Conservation (phyloP, 2,329 filamentous ascomycete species). For the Periconia sp. region DNA sequence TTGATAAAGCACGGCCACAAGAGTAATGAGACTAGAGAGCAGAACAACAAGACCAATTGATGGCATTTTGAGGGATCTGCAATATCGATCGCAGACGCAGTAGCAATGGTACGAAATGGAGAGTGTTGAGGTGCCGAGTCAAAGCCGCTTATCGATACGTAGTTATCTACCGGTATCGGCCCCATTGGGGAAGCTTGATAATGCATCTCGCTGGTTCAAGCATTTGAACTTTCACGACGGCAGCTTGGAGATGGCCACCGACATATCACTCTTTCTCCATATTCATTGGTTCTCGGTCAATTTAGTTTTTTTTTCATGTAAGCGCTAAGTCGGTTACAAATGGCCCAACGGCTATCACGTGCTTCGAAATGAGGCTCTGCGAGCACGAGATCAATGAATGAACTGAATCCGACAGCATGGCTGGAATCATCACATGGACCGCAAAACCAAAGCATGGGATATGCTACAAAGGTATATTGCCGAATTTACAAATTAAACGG, state of each 20-base stretch:
- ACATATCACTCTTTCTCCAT: too few relatives aligned
- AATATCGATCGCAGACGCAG: not conserved
- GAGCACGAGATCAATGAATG: too few relatives aligned
- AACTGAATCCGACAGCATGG: too few relatives aligned
- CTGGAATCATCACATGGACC: too few relatives aligned
- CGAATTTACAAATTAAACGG: not conserved
- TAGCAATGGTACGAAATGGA: not conserved
- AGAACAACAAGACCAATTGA: slow-evolving; percentile 21
- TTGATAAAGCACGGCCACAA: slow-evolving; percentile 33
- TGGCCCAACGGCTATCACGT: too few relatives aligned
- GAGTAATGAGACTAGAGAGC: slow-evolving; percentile 25
- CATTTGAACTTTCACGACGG: too few relatives aligned
- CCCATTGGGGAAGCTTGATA: slow-evolving; percentile 9
- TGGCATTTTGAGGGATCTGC: slow-evolving; percentile 18
- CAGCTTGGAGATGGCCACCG: too few relatives aligned
- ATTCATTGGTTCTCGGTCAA: too few relatives aligned
- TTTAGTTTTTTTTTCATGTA: too few relatives aligned
- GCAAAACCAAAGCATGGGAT: too few relatives aligned
- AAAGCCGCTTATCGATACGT: slow-evolving; percentile 11
- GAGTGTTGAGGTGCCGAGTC: not conserved
- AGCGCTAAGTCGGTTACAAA: too few relatives aligned
- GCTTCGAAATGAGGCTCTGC: too few relatives aligned
- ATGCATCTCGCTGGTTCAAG: not conserved
- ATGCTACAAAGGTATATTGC: not conserved
- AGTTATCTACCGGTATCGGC: not conserved